Evolutionary conservation across 768 basidiomycete species (phyloP).

Genomic region (Lanmaoa rubissima): DNA sequence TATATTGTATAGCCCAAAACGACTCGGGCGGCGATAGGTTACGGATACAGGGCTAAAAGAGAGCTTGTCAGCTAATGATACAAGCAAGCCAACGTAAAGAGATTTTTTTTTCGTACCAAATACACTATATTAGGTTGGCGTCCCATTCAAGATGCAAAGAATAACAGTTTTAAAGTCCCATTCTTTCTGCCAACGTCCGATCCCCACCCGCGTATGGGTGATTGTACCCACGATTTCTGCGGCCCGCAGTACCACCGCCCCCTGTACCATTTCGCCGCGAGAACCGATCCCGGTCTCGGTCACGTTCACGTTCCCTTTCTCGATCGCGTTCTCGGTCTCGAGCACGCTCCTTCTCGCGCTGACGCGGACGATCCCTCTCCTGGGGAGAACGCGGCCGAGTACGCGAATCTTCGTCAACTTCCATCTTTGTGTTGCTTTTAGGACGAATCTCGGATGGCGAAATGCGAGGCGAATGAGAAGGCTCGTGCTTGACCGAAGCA

Average conservation of each 20-base stretch:
- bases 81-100: conserved; percentile 11
- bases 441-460: conserved; percentile 28
- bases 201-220: conserved; percentile 42
- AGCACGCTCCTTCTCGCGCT: conserved; percentile 36
- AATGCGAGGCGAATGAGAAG: conserved; percentile 31
- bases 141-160: conserved; percentile 24
- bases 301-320: conserved; percentile 36
- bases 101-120: conserved; percentile 32
- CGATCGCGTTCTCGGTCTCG: conserved; percentile 37
- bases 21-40: conserved; percentile 21
- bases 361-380: conserved; percentile 40
- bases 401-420: conserved; percentile 54
- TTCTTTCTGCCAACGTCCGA: conserved; percentile 83
- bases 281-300: conserved; percentile 39
- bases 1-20: conserved; percentile 22
- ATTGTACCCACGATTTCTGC: conserved; percentile 39
- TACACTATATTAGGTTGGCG: conserved; percentile 33
- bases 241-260: conserved; percentile 36
- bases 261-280: conserved; percentile 44
- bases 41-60: conserved; percentile 36
- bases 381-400: conserved; percentile 43
- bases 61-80: conserved; percentile 32
- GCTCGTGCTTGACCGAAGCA: conserved; percentile 22
- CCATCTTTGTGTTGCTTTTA: conserved; percentile 44
- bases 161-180: conserved; percentile 59